Conservation (phyloP, 2,329 filamentous ascomycete species). For the Emericellopsis atlantica region DNA sequence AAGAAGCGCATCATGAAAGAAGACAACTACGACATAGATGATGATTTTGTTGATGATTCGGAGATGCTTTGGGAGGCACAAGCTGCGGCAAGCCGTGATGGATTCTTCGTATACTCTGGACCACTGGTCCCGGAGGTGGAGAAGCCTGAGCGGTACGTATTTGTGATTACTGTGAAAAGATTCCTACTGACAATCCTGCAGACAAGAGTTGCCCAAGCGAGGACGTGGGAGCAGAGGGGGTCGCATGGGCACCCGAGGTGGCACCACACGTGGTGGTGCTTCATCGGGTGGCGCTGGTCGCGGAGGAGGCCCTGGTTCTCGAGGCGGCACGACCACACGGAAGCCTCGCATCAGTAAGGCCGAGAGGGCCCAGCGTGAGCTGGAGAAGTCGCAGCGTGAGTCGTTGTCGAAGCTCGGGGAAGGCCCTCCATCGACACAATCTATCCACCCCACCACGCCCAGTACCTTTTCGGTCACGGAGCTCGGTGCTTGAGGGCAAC, state of each 20-base stretch:
- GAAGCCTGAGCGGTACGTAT: slow-evolving; percentile 46
- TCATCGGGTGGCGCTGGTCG: slow-evolving; percentile 21
- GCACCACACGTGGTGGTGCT: slow-evolving; percentile 41
- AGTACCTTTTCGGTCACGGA: slow-evolving; percentile 21
- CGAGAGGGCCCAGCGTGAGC: slow-evolving; percentile 68
- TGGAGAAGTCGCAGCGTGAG: slow-evolving; percentile 69
- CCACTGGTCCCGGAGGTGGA: slow-evolving; percentile 80
- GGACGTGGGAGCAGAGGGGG: slow-evolving; percentile 38
- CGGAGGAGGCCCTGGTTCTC: slow-evolving; percentile 51
- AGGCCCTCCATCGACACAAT: slow-evolving; percentile 22
- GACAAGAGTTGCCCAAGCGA: slow-evolving; percentile 62
- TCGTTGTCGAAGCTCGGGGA: slow-evolving; percentile 25
- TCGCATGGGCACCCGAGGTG: slow-evolving; percentile 45
- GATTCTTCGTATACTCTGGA: slow-evolving; percentile 96
- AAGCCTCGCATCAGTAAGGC: slow-evolving; percentile 82
- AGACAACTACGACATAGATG: slow-evolving; percentile 73
- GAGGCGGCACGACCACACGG: slow-evolving; percentile 60
- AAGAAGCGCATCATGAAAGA: slow-evolving; percentile 73
- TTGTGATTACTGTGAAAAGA: slow-evolving; percentile 1
- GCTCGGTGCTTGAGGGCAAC: slow-evolving; percentile 14
- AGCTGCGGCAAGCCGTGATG: slow-evolving; percentile 85
- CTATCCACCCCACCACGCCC: slow-evolving; percentile 22
- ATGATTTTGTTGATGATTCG: slow-evolving; percentile 84
- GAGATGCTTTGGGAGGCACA: slow-evolving; percentile 93
- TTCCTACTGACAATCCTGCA: slow-evolving; percentile 26